Conservation (phyloP, 306 rosid genomes). For the Fragaria iinumae region DNA sequence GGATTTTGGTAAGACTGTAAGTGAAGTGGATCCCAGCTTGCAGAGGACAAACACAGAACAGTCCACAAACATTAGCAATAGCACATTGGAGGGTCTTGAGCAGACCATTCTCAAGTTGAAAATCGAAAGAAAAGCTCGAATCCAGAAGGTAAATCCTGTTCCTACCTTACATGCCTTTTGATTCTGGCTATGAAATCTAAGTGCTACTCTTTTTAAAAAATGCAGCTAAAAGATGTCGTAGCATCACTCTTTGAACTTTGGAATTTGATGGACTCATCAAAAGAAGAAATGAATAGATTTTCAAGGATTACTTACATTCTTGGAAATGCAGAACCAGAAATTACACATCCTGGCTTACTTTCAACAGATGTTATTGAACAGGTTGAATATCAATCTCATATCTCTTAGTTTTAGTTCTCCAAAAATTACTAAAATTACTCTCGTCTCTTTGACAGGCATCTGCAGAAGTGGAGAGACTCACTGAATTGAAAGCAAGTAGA, state of each 20-base stretch:
- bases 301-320: slow-evolving; percentile 52
- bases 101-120: slow-evolving; percentile 65
- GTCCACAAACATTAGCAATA: slow-evolving; percentile 76
- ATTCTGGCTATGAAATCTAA: slow-evolving; percentile 7
- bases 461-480: slow-evolving; percentile 81
- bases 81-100: slow-evolving; percentile 91
- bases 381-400: slow-evolving; percentile 43
- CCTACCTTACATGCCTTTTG: slow-evolving; percentile 2
- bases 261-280: slow-evolving; percentile 97
- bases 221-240: slow-evolving; percentile 81
- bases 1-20: slow-evolving; percentile 83
- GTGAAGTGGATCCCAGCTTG: slow-evolving; percentile 92
- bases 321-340: slow-evolving; percentile 57
- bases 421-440: slow-evolving; percentile 14
- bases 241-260: slow-evolving; percentile 74
- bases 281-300: slow-evolving; percentile 69
- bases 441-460: slow-evolving; percentile 56
- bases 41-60: slow-evolving; percentile 64
- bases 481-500: slow-evolving; percentile 86
- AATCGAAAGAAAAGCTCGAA: slow-evolving; percentile 67
- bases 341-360: slow-evolving; percentile 68
- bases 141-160: slow-evolving; percentile 56
- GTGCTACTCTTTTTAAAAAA: slow-evolving; percentile 16
- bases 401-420: slow-evolving; percentile 4
- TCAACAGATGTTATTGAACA: slow-evolving; percentile 68